Evolutionary conservation across 2,329 filamentous ascomycete species (phyloP), one percentile per base, ranked within the genome.

Genomic region (Oidium heveae): DNA sequence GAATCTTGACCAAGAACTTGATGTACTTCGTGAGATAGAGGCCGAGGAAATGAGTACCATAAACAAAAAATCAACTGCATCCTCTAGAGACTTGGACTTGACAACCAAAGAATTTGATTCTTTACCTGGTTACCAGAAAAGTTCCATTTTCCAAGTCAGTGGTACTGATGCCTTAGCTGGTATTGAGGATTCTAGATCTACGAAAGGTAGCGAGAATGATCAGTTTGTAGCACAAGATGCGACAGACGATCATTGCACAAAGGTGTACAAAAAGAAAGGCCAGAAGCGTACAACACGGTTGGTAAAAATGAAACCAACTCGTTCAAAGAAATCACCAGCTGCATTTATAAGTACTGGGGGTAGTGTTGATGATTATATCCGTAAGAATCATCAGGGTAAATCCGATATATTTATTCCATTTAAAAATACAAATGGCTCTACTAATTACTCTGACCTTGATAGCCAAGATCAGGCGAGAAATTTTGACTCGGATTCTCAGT

Each of bases 261-360:
- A 73, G 54, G 67, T 76, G 1, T 89, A 75, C 71, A 89, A 88
- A 72, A 91, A 91, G 74, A 85, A 84, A 70, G 84, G 84, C 0
- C 75, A 84, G 64, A 91, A 91, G 70, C 73, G 85, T 57, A 86
- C 84, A 55, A 89, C 85, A 2, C 72, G 80, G 58, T 71, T 73
- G 51, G 72, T 76, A 55, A 86, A 80, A 57, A 84, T 82, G 69
- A 72, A 69, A 58, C 77, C 76, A 1, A 72, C 67, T 0, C 65
- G 69, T 55, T 63, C 65, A 7, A 74, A 72, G 61, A 72, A 77
- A 39, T 71, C 60, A 63, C 33, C 58, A 62, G 4, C 55, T 59
- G 4, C 63, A 62, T 32, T 32, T 32, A 8, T 8, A 32, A 68
- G 33, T 3, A 12, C 24, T 36, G 41, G 68, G 62, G 37, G 71